Evolutionary conservation across 306 rosid species (phyloP).

Genomic region (Bauhinia variegata): DNA sequence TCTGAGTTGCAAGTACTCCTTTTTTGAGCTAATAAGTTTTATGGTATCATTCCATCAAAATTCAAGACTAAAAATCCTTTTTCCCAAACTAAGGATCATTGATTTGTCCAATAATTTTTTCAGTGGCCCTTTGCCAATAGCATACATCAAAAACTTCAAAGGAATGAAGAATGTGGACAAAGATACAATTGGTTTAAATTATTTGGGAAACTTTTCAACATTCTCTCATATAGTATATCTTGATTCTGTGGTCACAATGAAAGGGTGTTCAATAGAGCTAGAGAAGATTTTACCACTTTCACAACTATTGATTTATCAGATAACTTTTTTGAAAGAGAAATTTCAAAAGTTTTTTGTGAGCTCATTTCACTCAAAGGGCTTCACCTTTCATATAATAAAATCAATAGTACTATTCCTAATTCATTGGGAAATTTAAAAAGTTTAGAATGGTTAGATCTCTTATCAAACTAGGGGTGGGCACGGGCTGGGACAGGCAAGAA

Average conservation of each 20-base stretch:
- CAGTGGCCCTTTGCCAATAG: conserved; percentile 39
- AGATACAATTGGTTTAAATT: neutral
- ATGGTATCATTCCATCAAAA: conserved; percentile 38
- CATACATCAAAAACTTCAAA: conserved; percentile 29
- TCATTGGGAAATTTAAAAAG: conserved; percentile 28
- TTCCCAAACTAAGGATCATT: conserved; percentile 38
- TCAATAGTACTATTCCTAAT: conserved; percentile 41
- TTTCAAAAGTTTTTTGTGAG: conserved; percentile 33
- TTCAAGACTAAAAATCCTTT: neutral
- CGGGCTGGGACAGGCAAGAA: no score
- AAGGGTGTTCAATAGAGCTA: neutral
- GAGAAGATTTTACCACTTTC: conserved; percentile 8
- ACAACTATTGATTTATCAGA: conserved; percentile 46
- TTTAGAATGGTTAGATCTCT: conserved; percentile 48
- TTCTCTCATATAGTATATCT: no score
- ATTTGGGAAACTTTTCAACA: neutral
- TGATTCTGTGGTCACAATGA: conserved; percentile 34
- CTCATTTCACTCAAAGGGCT: conserved; percentile 37
- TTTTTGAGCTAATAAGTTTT: conserved; percentile 40
- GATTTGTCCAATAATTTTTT: conserved; percentile 45
- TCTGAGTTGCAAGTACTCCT: no score
- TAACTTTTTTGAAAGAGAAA: conserved; percentile 44
- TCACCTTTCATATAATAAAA: conserved; percentile 40
- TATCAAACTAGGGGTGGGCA: no score
- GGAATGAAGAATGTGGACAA: conserved; percentile 34